These are phyloP conservation scores for Verticillium nonalfalfae DNA, from an alignment of 2,329 filamentous ascomycete species.

Conservation along the genomic window DNA sequence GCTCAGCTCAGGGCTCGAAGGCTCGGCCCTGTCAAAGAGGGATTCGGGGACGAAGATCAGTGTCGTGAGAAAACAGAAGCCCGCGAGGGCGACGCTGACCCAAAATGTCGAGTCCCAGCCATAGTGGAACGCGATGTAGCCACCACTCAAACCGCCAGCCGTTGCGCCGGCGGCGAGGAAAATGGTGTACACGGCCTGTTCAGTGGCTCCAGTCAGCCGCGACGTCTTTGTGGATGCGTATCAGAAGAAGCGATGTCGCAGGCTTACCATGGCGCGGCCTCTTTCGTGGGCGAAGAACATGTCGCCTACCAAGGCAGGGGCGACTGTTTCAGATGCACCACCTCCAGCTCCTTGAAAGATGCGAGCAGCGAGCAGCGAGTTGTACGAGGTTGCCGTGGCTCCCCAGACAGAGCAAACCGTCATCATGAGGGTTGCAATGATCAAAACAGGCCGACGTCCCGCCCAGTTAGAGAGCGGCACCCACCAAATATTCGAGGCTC, in stretches of 20 bases:
- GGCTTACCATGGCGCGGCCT: constrained; percentile 21
- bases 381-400: constrained; percentile 15
- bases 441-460: constrained; percentile 23
- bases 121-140: constrained; percentile 23
- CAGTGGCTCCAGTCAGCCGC: background rate
- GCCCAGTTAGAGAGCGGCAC: constrained; percentile 28
- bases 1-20: background rate
- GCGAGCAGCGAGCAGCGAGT: constrained; percentile 19
- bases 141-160: constrained; percentile 25
- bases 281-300: constrained; percentile 28
- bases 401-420: constrained; percentile 18
- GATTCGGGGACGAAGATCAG: constrained; percentile 28
- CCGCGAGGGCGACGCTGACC: constrained; percentile 21
- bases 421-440: constrained; percentile 21
- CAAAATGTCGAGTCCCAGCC: constrained; percentile 26
- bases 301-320: constrained; percentile 25
- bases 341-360: constrained; percentile 25
- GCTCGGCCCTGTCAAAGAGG: constrained; percentile 15
- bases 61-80: constrained; percentile 13
- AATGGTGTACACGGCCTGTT: constrained; percentile 22
- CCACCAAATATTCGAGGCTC: constrained; percentile 26
- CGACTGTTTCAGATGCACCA: constrained; percentile 25
- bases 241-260: background rate
- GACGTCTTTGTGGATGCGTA: background rate
- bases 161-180: constrained; percentile 23